phyloP scores from a whole-genome alignment of 2,329 filamentous ascomycete genomes.

The Albophoma yamanashiensis region DNA sequence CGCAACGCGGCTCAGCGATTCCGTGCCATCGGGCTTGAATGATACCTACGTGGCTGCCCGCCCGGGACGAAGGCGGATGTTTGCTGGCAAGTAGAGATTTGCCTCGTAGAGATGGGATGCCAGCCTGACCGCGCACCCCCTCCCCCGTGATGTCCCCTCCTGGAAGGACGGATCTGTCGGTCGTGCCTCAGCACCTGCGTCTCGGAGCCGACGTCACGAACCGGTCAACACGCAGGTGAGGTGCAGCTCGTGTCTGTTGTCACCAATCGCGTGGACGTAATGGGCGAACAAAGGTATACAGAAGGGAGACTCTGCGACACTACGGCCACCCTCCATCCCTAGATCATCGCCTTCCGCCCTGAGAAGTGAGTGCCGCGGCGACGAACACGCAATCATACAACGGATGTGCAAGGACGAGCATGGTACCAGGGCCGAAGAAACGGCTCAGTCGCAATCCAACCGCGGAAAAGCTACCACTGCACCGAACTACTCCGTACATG shows the following conservation, averaged over 20 bases:
- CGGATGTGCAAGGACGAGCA: not conserved
- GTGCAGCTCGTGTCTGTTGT: not conserved
- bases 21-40: not conserved
- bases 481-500: not conserved
- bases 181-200: not conserved
- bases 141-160: not conserved
- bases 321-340: not conserved
- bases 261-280: not conserved
- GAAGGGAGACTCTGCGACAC: not conserved
- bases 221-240: conserved; percentile 1
- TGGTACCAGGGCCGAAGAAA: not conserved
- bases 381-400: not conserved
- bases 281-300: not conserved
- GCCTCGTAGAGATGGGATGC: not conserved
- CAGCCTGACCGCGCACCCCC: not conserved
- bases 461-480: not conserved
- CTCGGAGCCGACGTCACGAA: not conserved
- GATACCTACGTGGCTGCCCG: not conserved
- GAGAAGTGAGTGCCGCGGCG: not conserved
- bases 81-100: not conserved
- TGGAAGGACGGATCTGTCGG: not conserved
- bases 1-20: not conserved
- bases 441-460: not conserved
- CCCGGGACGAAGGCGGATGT: not conserved
- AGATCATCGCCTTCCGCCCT: not conserved